These are phyloP conservation scores for Clonostachys sp. DNA, from an alignment of 2,329 filamentous ascomycete genomes.

Conservation along the genomic window DNA sequence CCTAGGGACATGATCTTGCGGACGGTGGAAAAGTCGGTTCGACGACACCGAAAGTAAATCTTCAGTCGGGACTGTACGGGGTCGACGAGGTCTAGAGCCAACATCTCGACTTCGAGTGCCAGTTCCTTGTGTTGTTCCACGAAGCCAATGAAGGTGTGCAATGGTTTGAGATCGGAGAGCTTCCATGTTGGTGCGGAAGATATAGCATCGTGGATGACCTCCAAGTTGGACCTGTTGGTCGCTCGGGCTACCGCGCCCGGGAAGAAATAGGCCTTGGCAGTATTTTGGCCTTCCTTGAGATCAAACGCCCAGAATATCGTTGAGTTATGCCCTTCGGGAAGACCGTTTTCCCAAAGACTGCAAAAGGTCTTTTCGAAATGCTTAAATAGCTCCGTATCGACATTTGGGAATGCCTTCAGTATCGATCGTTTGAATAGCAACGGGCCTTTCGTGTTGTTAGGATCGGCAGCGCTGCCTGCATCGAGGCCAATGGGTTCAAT, in stretches of 20 bases:
- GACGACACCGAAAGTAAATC: slow-evolving; percentile 23
- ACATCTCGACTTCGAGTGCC: slow-evolving; percentile 12
- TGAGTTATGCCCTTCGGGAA: slow-evolving; percentile 5
- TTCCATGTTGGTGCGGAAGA: slow-evolving; percentile 4
- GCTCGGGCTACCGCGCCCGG: slow-evolving; percentile 10
- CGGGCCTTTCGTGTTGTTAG: slow-evolving; percentile 9
- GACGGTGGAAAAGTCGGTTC: slow-evolving; percentile 20
- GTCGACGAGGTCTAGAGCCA: slow-evolving; percentile 24
- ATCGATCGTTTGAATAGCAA: neutral
- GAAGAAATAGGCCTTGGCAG: slow-evolving; percentile 17
- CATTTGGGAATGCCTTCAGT: slow-evolving; percentile 4
- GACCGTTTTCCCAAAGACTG: neutral
- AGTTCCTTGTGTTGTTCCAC: neutral
- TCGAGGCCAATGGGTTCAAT: slow-evolving; percentile 20
- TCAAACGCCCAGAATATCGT: slow-evolving; percentile 18
- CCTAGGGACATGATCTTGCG: slow-evolving; percentile 14
- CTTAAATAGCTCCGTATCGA: slow-evolving; percentile 8
- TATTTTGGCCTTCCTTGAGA: slow-evolving; percentile 7
- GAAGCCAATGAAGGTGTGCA: slow-evolving; percentile 1
- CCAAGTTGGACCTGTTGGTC: slow-evolving; percentile 1
- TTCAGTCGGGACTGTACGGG: slow-evolving; percentile 22
- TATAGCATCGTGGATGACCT: slow-evolving; percentile 11
- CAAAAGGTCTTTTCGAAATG: slow-evolving; percentile 4
- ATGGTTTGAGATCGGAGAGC: neutral
- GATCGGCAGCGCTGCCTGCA: slow-evolving; percentile 16